A percentile compares a stretch with the other conserved stretches of the same genome.
Evolutionary conservation across 345 rosid genomes (phyloP).

Genomic region (Acer negundo): DNA sequence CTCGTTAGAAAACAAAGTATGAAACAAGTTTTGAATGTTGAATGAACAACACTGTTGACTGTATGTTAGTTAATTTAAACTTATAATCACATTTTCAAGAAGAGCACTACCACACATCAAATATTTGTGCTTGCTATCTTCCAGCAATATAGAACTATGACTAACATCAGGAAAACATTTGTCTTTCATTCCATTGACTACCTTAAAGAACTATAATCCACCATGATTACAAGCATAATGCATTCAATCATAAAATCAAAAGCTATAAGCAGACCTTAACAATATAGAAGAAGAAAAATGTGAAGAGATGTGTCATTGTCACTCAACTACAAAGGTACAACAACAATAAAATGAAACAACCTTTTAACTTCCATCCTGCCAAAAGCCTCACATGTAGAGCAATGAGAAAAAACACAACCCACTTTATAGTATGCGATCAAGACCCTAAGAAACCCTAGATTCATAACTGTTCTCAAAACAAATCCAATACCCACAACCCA

Average conservation of each 20-base stretch:
- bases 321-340: background rate
- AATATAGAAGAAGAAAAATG: background rate
- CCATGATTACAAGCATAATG: background rate
- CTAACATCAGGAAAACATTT: background rate
- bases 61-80: background rate
- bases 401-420: background rate
- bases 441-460: conserved; percentile 1
- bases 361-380: background rate
- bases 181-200: background rate
- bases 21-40: background rate
- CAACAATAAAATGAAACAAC: background rate
- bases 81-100: conserved; percentile 3
- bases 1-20: conserved; percentile 23
- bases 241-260: background rate
- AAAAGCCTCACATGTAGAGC: background rate
- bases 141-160: background rate
- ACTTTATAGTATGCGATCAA: too few species aligned
- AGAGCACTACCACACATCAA: background rate
- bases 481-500: background rate
- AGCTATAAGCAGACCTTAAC: background rate
- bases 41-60: conserved; percentile 4
- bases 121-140: background rate
- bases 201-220: background rate
- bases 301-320: background rate
- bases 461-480: background rate